Evolutionary conservation across 441 rosid species (phyloP), one percentile per base, ranked within the genome.

Genomic region (Melastoma candidum): DNA sequence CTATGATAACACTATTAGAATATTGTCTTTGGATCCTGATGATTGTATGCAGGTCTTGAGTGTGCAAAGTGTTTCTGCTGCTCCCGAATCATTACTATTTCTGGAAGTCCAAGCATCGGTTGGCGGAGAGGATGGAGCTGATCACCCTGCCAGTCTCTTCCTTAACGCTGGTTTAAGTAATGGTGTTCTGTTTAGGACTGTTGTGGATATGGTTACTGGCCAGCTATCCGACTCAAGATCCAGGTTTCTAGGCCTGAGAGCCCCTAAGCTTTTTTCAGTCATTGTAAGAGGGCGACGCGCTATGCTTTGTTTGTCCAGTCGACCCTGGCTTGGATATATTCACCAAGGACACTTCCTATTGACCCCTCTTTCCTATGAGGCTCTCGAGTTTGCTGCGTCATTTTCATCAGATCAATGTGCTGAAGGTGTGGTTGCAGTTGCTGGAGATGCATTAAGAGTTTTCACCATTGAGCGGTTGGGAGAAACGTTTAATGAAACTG

Each of bases 371-470:
- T 92, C 97, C 8, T 88, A 88, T 14, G 90, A 92, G 73, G 83
- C 95, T 52, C 81, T 92, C 68, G 98, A 88, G 64, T 88, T 73
- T 76, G 95, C 98, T 66, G 95, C 98, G 27, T 83, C 97, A 0
- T 88, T 92, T 73, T 88, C 97, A 65, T 92, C 98, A 57, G 97
- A 92, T 76, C 98, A 92, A 70, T 88, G 98, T 76, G 83, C 96
- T 2, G 98, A 85, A 76, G 98, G 98, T 78, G 95, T 92, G 13
- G 98, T 88, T 54, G 68, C 98, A 57, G 97, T 92, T 11, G 89
- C 98, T 11, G 95, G 90, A 66, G 93, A 81, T 71, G 97, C 97
- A 46, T 73, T 92, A 78, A 81, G 97, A 65, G 83, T 92, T 66
- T 92, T 92, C 56, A 88, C 96, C 59, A 74, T 88, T 36, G 98